phyloP scores from a whole-genome alignment of 2,329 filamentous ascomycete species.

The Botrytis elliptica region DNA sequence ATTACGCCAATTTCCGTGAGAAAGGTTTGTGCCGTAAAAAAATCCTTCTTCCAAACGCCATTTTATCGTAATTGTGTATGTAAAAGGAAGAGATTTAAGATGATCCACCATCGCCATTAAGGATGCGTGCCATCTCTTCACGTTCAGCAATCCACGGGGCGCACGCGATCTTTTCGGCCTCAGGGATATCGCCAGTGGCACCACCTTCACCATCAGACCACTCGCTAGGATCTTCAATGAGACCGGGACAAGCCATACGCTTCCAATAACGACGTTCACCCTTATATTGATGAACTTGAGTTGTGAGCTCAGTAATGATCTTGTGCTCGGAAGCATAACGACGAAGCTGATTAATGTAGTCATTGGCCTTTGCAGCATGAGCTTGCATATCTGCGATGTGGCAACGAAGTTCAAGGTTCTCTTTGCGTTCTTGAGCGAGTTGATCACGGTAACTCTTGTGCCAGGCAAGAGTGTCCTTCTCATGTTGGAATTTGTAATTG shows the following conservation, averaged over 20 bases:
- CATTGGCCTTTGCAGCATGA: conserved; percentile 58
- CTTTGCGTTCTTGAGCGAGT: conserved; percentile 62
- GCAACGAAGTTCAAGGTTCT: conserved; percentile 61
- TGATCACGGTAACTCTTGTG: conserved; percentile 65
- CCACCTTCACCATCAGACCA: conserved; percentile 63
- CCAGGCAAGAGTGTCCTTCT: conserved; percentile 61
- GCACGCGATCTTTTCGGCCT: conserved; percentile 29
- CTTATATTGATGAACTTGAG: conserved; percentile 52
- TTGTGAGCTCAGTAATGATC: conserved; percentile 51
- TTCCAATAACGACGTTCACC: conserved; percentile 67
- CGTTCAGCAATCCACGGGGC: conserved; percentile 8
- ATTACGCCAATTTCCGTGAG: conserved; percentile 9
- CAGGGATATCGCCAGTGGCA: conserved; percentile 52
- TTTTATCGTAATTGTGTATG: not conserved
- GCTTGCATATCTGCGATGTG: conserved; percentile 67
- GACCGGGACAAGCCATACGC: conserved; percentile 61
- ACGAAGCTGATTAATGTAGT: conserved; percentile 56
- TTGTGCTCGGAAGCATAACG: conserved; percentile 56
- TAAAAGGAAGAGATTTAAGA: not conserved
- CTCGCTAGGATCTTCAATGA: conserved; percentile 53
- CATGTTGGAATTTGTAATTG: conserved; percentile 63
- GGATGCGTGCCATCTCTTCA: conserved; percentile 14
- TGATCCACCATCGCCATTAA: not conserved
- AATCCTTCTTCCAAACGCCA: conserved; percentile 1
- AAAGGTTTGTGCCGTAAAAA: conserved; percentile 5